A percentile compares a stretch with the other conserved stretches of the same genome.
These are phyloP conservation scores for Oryza nivara DNA, from an alignment of 176 grass and related monocot species.

Conservation along the genomic window DNA sequence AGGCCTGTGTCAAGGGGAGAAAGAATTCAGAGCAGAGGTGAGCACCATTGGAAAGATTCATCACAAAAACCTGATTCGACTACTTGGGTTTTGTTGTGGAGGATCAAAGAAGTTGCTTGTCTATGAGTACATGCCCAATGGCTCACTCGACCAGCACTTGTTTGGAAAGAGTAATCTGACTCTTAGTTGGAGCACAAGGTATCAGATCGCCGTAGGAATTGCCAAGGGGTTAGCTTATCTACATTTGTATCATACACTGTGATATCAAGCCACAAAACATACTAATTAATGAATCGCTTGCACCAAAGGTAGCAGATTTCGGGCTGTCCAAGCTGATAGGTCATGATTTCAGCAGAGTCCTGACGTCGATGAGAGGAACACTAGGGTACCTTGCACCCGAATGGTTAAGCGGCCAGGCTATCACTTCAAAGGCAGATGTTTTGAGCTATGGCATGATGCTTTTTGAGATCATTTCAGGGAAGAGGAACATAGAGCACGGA, in stretches of 20 bases:
- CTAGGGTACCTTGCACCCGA: constrained; percentile 26
- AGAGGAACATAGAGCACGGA: background rate
- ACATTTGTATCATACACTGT: constrained; percentile 46
- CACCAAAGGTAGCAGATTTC: constrained; percentile 29
- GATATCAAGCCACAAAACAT: constrained; percentile 52
- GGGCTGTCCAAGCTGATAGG: constrained; percentile 18
- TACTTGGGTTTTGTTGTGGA: constrained; percentile 44
- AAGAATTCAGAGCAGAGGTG: constrained; percentile 43
- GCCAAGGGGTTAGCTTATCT: constrained; percentile 41
- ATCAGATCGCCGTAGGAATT: constrained; percentile 34
- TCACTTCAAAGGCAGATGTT: constrained; percentile 33
- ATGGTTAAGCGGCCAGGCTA: constrained; percentile 10
- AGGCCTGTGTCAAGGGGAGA: constrained; percentile 44
- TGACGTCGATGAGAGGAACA: constrained; percentile 7
- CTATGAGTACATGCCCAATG: background rate
- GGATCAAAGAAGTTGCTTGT: constrained; percentile 35
- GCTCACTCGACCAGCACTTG: constrained; percentile 26
- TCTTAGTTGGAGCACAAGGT: constrained; percentile 30
- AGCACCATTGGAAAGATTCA: constrained; percentile 44
- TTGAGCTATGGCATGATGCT: constrained; percentile 31
- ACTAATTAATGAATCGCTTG: constrained; percentile 9
- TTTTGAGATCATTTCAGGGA: constrained; percentile 27
- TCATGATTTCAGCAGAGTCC: constrained; percentile 7
- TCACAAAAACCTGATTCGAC: constrained; percentile 37
- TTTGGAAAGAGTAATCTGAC: background rate